phyloP scores from a whole-genome alignment of 768 basidiomycete species.

The Trametes cubensis region DNA sequence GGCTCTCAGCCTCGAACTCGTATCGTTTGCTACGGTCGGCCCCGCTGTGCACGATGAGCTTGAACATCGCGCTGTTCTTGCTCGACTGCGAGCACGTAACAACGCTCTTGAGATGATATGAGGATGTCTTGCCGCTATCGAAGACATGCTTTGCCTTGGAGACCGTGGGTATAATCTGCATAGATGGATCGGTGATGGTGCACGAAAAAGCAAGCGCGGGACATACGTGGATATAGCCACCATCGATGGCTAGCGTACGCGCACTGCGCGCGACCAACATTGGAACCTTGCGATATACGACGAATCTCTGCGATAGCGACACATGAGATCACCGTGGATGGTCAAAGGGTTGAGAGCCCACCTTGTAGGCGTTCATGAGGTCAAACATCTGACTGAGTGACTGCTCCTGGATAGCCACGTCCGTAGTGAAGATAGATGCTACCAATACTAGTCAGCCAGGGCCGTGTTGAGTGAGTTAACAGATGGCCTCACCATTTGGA shows the following conservation, averaged over 20 bases:
- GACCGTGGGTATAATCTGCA: constrained; percentile 84
- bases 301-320: constrained; percentile 66
- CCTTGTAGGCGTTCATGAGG: constrained; percentile 86
- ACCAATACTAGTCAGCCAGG: not conserved
- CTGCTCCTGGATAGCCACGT: constrained; percentile 66
- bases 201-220: not conserved
- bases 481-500: constrained; percentile 71
- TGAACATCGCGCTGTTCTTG: constrained; percentile 83
- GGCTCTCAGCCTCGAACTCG: constrained; percentile 94
- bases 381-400: constrained; percentile 68
- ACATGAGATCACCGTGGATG: not conserved
- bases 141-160: constrained; percentile 80
- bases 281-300: constrained; percentile 91
- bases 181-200: not conserved
- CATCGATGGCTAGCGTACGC: constrained; percentile 90
- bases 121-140: constrained; percentile 87
- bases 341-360: constrained; percentile 32
- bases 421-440: constrained; percentile 85
- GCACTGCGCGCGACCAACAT: constrained; percentile 92
- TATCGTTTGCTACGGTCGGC: constrained; percentile 84
- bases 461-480: too few species aligned
- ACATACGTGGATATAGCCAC: constrained; percentile 86
- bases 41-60: constrained; percentile 77
- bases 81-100: constrained; percentile 80
- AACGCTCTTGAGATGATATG: constrained; percentile 90